phyloP scores from a whole-genome alignment of 2,329 filamentous ascomycete genomes.

The Emmonsia crescens region DNA sequence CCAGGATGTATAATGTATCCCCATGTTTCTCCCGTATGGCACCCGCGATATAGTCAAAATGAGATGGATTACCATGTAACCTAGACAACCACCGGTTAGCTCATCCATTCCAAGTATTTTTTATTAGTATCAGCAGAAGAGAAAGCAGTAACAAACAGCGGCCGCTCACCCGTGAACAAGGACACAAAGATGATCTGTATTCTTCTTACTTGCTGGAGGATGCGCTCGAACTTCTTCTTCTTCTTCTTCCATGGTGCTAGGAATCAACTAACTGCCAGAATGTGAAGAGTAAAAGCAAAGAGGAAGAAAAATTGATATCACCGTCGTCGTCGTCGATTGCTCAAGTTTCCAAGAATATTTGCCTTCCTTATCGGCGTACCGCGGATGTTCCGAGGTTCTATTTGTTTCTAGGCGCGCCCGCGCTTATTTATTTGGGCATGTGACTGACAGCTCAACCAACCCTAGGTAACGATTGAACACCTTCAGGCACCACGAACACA shows the following conservation, averaged over 20 bases:
- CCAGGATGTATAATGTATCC: slow-evolving; percentile 44
- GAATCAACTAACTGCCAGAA: background rate
- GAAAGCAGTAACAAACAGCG: background rate
- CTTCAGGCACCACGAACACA: background rate
- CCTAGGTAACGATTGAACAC: no score
- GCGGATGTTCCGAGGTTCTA: background rate
- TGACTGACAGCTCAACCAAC: background rate
- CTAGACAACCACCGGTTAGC: slow-evolving; percentile 22
- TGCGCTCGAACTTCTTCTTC: background rate
- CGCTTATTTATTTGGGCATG: background rate
- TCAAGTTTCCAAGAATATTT: no score
- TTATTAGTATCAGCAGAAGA: background rate
- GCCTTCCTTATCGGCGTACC: background rate
- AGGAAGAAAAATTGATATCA: background rate
- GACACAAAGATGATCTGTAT: slow-evolving; percentile 47
- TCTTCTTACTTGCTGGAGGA: background rate
- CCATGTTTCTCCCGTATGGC: slow-evolving; percentile 41
- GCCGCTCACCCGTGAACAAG: slow-evolving; percentile 47
- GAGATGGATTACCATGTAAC: slow-evolving; percentile 51
- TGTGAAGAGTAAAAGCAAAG: background rate
- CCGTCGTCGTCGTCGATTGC: no score
- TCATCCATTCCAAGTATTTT: background rate
- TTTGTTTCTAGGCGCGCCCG: background rate
- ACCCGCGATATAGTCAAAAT: slow-evolving; percentile 45
- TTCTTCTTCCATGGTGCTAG: background rate